A percentile compares a stretch with the other conserved stretches of the same genome.
phyloP scores from a whole-genome alignment of 2,329 filamentous ascomycete species.

The Epichloe brachyelytri region DNA sequence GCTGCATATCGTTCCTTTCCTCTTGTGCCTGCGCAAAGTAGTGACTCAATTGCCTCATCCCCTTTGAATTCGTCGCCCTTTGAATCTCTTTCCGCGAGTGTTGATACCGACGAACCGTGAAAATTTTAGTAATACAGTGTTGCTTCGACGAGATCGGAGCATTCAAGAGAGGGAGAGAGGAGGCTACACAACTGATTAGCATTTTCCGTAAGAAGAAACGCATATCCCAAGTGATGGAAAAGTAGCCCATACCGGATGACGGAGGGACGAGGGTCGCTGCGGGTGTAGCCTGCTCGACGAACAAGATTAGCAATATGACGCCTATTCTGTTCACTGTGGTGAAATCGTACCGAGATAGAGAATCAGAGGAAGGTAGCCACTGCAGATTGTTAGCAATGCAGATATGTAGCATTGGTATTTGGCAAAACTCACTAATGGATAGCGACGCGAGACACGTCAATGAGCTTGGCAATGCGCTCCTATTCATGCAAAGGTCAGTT shows the following conservation, averaged over 20 bases:
- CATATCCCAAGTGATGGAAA: background rate
- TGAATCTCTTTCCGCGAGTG: background rate
- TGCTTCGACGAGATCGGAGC: background rate
- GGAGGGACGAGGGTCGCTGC: constrained; percentile 81
- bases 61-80: background rate
- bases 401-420: background rate
- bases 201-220: background rate
- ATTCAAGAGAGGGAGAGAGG: constrained; percentile 51
- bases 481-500: constrained; percentile 22
- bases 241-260: constrained; percentile 36
- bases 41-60: background rate
- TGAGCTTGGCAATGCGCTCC: constrained; percentile 96
- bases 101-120: background rate
- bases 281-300: constrained; percentile 63
- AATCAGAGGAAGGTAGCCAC: constrained; percentile 92
- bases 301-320: constrained; percentile 13
- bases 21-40: background rate
- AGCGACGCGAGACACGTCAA: constrained; percentile 84
- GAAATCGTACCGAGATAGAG: constrained; percentile 71
- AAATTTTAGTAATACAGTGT: background rate
- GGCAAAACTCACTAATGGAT: constrained; percentile 72
- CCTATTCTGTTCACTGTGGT: background rate
- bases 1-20: background rate
- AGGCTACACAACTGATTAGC: constrained; percentile 31
- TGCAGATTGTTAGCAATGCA: constrained; percentile 29